Conservation (phyloP, 2,329 filamentous ascomycete genomes). For the Blastomyces gilchristii region DNA sequence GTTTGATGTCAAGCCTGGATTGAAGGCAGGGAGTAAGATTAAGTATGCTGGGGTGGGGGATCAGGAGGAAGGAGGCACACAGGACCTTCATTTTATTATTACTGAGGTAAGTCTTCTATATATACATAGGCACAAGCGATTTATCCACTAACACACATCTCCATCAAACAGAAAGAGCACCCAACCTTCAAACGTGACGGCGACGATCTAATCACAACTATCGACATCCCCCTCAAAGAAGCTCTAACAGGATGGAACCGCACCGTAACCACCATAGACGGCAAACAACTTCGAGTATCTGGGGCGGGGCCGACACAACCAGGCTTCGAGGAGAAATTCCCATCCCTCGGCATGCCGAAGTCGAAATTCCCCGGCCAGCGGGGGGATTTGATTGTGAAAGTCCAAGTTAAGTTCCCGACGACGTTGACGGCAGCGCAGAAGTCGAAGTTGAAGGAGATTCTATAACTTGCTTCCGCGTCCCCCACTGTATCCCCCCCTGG, state of each 20-base stretch:
- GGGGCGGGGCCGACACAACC: conserved; percentile 79
- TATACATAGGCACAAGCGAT: not conserved
- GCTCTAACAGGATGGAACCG: conserved; percentile 87
- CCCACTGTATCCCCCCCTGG: too few species aligned
- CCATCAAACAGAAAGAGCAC: conserved; percentile 62
- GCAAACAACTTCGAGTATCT: conserved; percentile 68
- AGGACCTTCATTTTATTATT: conserved; percentile 90
- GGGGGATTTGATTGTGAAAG: conserved; percentile 79
- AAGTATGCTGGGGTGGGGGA: conserved; percentile 97
- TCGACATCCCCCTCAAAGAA: conserved; percentile 84
- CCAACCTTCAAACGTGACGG: conserved; percentile 75
- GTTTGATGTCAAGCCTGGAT: conserved; percentile 86
- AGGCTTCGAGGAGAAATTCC: conserved; percentile 69
- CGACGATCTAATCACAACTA: conserved; percentile 68
- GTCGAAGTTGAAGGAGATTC: conserved; percentile 64
- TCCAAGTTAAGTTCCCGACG: conserved; percentile 87
- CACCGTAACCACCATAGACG: conserved; percentile 88
- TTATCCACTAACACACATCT: conserved; percentile 31
- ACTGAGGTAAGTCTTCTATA: conserved; percentile 62
- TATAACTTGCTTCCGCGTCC: conserved; percentile 35
- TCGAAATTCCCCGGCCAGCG: conserved; percentile 77
- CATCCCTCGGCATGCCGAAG: conserved; percentile 84
- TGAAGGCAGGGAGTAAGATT: conserved; percentile 97
- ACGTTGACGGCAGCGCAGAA: conserved; percentile 69
- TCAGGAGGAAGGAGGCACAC: conserved; percentile 88